A percentile compares a stretch with the other conserved stretches of the same genome.
These are phyloP conservation scores for Sanghuangporus baumii DNA, from an alignment of 1,284 basidiomycete species.

Conservation along the genomic window DNA sequence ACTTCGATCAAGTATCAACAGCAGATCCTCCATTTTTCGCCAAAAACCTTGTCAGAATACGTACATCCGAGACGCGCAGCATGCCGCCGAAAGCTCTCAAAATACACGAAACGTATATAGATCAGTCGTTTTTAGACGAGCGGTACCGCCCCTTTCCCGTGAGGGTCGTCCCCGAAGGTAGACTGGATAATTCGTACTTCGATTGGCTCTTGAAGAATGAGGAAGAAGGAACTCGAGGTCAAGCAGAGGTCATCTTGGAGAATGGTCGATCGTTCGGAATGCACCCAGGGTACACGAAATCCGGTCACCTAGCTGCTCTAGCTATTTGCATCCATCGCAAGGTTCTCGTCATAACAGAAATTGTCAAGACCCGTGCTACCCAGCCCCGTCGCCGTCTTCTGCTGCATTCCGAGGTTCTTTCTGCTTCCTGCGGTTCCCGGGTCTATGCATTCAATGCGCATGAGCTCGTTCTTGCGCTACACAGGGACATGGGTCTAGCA, in stretches of 20 bases:
- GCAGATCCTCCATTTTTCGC: background rate
- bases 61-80: background rate
- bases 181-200: background rate
- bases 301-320: background rate
- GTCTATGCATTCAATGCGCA: constrained; percentile 8
- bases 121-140: constrained; percentile 1
- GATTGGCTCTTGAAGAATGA: constrained; percentile 2
- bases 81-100: constrained; percentile 6
- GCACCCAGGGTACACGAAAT: constrained; percentile 2
- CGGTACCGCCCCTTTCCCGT: background rate
- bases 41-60: background rate
- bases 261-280: constrained; percentile 2
- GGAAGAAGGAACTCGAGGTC: background rate
- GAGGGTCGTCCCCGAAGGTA: background rate
- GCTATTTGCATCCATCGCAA: background rate
- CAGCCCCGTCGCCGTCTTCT: background rate
- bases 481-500: background rate
- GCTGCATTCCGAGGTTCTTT: background rate
- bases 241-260: background rate
- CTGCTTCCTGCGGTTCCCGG: background rate
- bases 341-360: constrained; percentile 6
- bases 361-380: background rate
- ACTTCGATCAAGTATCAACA: background rate
- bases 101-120: background rate
- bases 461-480: background rate